phyloP scores from a whole-genome alignment of 2,329 filamentous ascomycete species.

The Ambrosiella cleistominuta region DNA sequence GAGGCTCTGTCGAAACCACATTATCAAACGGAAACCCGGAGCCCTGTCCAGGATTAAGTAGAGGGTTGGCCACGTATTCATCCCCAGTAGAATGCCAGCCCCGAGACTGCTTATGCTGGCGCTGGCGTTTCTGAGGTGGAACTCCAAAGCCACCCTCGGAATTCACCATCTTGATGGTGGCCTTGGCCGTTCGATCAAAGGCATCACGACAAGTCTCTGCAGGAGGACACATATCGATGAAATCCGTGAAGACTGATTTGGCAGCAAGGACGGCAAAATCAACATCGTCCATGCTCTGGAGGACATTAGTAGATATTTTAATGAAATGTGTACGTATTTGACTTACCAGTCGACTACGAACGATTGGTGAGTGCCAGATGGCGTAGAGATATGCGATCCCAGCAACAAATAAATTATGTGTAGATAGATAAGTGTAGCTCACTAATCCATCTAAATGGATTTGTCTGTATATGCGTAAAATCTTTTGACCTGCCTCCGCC shows the following conservation, averaged over 20 bases:
- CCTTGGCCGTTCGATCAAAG: constrained; percentile 87
- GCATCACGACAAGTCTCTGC: constrained; percentile 89
- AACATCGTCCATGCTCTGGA: constrained; percentile 76
- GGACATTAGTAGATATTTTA: constrained; percentile 19
- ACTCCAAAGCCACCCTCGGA: constrained; percentile 65
- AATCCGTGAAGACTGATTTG: constrained; percentile 76
- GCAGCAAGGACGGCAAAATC: constrained; percentile 89
- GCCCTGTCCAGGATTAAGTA: too few relatives aligned
- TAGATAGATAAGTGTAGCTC: constrained; percentile 90
- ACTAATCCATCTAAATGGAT: constrained; percentile 75
- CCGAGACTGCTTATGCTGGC: constrained; percentile 15
- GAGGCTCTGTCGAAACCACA: constrained; percentile 20
- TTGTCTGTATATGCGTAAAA: constrained; percentile 76
- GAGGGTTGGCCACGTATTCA: constrained; percentile 12
- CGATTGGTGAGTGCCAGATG: constrained; percentile 86
- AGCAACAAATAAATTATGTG: constrained; percentile 93
- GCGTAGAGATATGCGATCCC: constrained; percentile 92
- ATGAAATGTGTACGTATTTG: neutral
- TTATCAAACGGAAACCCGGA: too few relatives aligned
- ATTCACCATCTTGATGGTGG: constrained; percentile 87
- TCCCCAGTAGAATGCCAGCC: constrained; percentile 20
- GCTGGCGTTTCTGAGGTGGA: constrained; percentile 18
- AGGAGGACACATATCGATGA: constrained; percentile 87
- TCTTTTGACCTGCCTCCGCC: constrained; percentile 84
- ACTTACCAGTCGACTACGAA: constrained; percentile 69